Evolutionary conservation across 2,329 filamentous ascomycete species (phyloP), one percentile per base, ranked within the genome.

Genomic region (Hypoxylon rubiginosum): DNA sequence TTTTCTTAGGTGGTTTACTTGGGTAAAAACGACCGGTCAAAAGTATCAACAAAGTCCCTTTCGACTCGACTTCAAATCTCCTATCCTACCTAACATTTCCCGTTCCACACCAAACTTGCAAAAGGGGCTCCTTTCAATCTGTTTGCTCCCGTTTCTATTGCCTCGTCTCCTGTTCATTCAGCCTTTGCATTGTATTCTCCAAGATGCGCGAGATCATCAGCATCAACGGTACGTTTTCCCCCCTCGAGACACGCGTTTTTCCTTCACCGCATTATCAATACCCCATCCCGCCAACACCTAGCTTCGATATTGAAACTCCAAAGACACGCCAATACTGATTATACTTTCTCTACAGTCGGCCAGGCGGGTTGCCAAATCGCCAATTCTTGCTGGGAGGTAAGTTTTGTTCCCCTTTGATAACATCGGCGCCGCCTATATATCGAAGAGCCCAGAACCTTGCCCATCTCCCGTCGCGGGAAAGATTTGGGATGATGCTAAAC

Each of bases 371-470:
- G 96, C 91, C 96, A 99, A 84, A 99, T 99, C 81, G 96, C 95
- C 86, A 99, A 99, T 88, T 96, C 96, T 78, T 98, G 96, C 91
- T 99, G 96, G 96, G 96, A 99, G 94, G 96, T 99, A 86, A 87
- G 93, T 87, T 79, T 48, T n/a, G 11, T 51, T 64, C 19, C 49
- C 56, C 32, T 32, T 39, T 28, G 19, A 3, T 46, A 52, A 28
- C 17, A 32, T 45, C 43, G 58, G 13, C 26, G 24, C 60, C 60
- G 36, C 65, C 58, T 63, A 39, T 50, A 51, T 48, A 48, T 39
- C 52, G 62, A 46, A 28, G 24, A n/a, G 51, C 41, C 32, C 43
- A 34, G 36, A 39, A 59, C 30, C 52, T 64, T 62, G 48, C 69
- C 69, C 59, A 66, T 49, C 51, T 53, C 19, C 46, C 8, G 36